A percentile compares a stretch with the other conserved stretches of the same genome.
These are phyloP conservation scores for Populus davidiana DNA, from an alignment of 345 rosid species.

Conservation along the genomic window DNA sequence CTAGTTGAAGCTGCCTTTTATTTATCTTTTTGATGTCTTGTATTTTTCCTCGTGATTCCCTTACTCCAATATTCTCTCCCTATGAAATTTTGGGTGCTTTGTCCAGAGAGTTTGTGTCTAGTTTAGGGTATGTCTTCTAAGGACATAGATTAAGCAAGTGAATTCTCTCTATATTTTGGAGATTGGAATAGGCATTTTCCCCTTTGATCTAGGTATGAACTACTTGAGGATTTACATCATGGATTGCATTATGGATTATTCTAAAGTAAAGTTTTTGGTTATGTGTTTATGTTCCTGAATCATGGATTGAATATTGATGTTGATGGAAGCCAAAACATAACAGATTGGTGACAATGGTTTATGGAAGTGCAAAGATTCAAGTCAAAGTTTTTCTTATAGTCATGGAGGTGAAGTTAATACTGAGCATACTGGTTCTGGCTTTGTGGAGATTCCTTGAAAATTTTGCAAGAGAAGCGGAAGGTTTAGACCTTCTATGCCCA, in stretches of 20 bases:
- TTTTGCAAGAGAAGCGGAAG: conserved; percentile 10
- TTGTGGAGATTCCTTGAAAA: conserved; percentile 21
- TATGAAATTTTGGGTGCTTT: not conserved
- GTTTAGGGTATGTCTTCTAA: conserved; percentile 26
- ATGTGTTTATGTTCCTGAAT: conserved; percentile 12
- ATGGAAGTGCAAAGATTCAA: conserved; percentile 21
- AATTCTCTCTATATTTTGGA: conserved; percentile 17
- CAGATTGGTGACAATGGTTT: conserved; percentile 22
- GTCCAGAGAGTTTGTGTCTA: conserved; percentile 17
- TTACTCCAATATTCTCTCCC: not conserved
- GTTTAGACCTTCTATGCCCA: conserved; percentile 8
- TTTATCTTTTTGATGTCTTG: conserved; percentile 1
- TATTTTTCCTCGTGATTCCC: not conserved
- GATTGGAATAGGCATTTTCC: conserved; percentile 22
- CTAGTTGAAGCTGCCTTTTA: conserved; percentile 14
- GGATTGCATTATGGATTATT: conserved; percentile 2
- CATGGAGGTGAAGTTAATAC: conserved; percentile 17
- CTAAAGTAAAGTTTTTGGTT: not conserved
- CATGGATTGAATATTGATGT: not conserved
- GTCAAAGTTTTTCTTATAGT: conserved; percentile 10
- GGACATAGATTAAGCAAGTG: conserved; percentile 27
- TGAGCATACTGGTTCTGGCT: conserved; percentile 17
- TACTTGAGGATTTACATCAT: conserved; percentile 22
- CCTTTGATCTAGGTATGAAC: conserved; percentile 27
- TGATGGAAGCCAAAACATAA: conserved; percentile 21